Evolutionary conservation across 2,329 filamentous ascomycete species (phyloP), one percentile per base, ranked within the genome.

Genomic region (Coniosporium tulheliwenetii): DNA sequence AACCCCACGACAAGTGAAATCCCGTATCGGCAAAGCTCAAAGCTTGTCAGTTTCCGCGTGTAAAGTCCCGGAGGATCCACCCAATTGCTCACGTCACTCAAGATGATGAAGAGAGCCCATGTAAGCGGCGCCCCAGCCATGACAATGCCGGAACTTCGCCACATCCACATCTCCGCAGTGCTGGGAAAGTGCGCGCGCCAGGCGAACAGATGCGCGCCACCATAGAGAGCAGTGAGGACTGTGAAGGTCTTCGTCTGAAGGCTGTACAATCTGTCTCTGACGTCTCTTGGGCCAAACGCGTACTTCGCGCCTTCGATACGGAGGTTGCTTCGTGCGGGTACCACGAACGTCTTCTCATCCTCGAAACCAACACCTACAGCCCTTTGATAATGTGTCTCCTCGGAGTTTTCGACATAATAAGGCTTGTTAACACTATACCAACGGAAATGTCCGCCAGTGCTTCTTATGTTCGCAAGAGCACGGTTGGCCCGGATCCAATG

Each of bases 121-220:
- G 36, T 13, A 12, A 37, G n/a, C 5, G 37, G 44, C 16, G 14
- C 42, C 13, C n/a, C 40, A 14, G 39, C 26, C 30, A 51, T 50
- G n/a, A 42, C 38, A 3, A 50, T 30, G 9, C 40, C 43, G 10
- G 39, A 41, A 3, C 41, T 39, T 1, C 51, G 43, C 55, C 54
- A 57, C 2, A 50, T 14, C 35, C 38, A 44, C n/a, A 38, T 41
- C 39, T 57, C 55, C 3, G 42, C 36, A 0, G 10, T 7, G 7
- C 47, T 50, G 8, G 50, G 46, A 36, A 56, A 58, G 8, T 43
- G 14, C 14, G 42, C 45, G 8, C 45, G 45, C 54, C 53, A 57
- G 4, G 47, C 53, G 0, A 40, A 26, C 14, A 54, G 38, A 38
- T 57, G 53, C 10, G 53, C 33, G 34, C 47, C 47, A 15, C 54